phyloP scores from a whole-genome alignment of 306 rosid genomes.

The Canavalia gladiata region DNA sequence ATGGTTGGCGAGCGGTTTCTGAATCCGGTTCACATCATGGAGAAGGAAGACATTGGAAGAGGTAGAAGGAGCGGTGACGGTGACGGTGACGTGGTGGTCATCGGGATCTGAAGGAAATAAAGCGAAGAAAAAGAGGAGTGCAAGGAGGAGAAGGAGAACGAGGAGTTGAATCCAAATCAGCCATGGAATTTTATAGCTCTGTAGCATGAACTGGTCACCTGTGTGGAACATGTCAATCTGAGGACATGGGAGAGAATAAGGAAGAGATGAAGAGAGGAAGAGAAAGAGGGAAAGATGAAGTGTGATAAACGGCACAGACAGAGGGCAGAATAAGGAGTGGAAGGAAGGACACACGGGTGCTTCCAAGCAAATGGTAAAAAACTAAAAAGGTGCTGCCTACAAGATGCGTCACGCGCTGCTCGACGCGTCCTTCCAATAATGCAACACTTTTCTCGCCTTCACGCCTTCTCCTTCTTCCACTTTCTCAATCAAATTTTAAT shows the following conservation, averaged over 20 bases:
- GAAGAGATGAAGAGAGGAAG: background rate
- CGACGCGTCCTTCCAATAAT: background rate
- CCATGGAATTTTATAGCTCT: slow-evolving; percentile 72
- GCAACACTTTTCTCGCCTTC: background rate
- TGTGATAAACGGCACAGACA: background rate
- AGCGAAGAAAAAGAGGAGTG: slow-evolving; percentile 63
- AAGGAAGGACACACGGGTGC: background rate
- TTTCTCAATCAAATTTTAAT: too few relatives aligned
- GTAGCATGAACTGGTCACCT: slow-evolving; percentile 60
- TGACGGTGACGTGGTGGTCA: background rate
- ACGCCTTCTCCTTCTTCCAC: background rate
- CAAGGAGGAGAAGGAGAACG: slow-evolving; percentile 68
- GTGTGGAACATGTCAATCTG: slow-evolving; percentile 59
- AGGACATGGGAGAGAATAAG: background rate
- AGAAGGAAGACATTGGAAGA: slow-evolving; percentile 52
- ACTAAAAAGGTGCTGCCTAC: background rate
- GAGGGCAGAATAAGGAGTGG: background rate
- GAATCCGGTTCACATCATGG: slow-evolving; percentile 46
- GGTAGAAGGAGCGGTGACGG: slow-evolving; percentile 17
- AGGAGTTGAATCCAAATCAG: slow-evolving; percentile 82
- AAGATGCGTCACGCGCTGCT: background rate
- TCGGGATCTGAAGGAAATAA: slow-evolving; percentile 57
- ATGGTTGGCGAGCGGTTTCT: slow-evolving; percentile 35
- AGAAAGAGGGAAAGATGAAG: background rate
- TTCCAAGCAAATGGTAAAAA: background rate